Evolutionary conservation across 352 stramenopile species (phyloP).

Genomic region (Pythium guiyangense): DNA sequence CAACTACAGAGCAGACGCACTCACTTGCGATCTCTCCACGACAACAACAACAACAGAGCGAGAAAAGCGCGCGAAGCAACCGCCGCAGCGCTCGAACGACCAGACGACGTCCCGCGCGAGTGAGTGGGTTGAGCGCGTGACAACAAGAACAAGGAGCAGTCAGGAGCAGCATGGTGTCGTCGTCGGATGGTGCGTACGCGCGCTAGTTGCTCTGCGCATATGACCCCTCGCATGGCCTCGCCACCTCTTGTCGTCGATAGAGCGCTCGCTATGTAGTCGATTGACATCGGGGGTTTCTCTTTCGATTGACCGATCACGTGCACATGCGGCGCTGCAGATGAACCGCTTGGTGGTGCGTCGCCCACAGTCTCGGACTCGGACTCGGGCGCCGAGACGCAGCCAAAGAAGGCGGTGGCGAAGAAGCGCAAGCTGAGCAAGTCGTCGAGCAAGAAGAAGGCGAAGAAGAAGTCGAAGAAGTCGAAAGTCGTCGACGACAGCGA

Average conservation of each 20-base stretch:
- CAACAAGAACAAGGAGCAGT: background rate
- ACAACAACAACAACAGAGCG: background rate
- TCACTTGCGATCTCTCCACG: too few species aligned
- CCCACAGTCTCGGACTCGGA: slow-evolving; percentile 85
- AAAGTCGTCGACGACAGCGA: slow-evolving; percentile 61
- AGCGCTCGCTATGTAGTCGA: background rate
- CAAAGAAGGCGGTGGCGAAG: slow-evolving; percentile 28
- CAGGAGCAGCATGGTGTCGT: slow-evolving; percentile 12
- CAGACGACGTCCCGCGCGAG: background rate
- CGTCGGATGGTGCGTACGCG: slow-evolving; percentile 12
- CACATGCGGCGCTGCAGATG: slow-evolving; percentile 31
- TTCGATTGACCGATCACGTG: background rate
- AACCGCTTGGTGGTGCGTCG: slow-evolving; percentile 61
- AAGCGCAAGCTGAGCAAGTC: slow-evolving; percentile 68
- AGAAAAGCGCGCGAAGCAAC: slow-evolving; percentile 1
- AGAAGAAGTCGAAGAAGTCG: slow-evolving; percentile 58
- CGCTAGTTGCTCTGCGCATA: background rate
- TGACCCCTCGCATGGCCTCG: background rate
- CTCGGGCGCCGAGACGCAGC: slow-evolving; percentile 51
- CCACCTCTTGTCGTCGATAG: background rate
- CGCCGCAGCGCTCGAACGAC: background rate
- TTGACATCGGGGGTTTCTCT: background rate
- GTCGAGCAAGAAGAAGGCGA: slow-evolving; percentile 24
- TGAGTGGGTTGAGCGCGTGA: slow-evolving; percentile 5
- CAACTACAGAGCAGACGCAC: too few species aligned